Conservation (phyloP, 495 filamentous ascomycete genomes). For the Amniculicola lignicola region DNA sequence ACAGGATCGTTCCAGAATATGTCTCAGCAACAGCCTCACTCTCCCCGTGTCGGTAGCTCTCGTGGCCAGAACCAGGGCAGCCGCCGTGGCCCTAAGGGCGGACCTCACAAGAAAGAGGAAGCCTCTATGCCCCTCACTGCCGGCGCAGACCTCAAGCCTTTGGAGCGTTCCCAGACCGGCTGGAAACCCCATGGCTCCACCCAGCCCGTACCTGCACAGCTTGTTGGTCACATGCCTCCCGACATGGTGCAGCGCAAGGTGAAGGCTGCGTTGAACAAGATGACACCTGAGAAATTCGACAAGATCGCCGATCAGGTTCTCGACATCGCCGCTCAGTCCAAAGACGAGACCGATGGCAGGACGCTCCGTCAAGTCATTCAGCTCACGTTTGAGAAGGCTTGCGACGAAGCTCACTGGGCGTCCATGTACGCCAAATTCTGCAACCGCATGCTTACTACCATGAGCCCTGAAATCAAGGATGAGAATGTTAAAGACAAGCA, state of each 20-base stretch:
- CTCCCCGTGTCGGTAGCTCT: slow-evolving; percentile 62
- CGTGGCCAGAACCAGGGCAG: slow-evolving; percentile 45
- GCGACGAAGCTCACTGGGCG: slow-evolving; percentile 97
- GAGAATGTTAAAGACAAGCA: slow-evolving; percentile 85
- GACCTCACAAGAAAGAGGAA: slow-evolving; percentile 56
- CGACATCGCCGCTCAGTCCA: slow-evolving; percentile 87
- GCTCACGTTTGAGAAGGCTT: slow-evolving; percentile 98
- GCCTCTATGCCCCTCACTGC: slow-evolving; percentile 87
- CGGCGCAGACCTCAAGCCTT: slow-evolving; percentile 74
- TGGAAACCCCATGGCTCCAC: slow-evolving; percentile 74
- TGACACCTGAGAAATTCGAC: slow-evolving; percentile 99
- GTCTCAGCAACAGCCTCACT: slow-evolving; percentile 47
- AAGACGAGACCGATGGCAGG: slow-evolving; percentile 89
- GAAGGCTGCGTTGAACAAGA: slow-evolving; percentile 97
- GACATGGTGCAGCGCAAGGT: slow-evolving; percentile 98
- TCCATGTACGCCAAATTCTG: slow-evolving; percentile 99
- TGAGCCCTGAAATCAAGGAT: slow-evolving; percentile 93
- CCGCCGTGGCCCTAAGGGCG: slow-evolving; percentile 51
- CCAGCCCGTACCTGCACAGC: slow-evolving; percentile 55
- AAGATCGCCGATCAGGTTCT: slow-evolving; percentile 92
- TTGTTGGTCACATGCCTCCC: slow-evolving; percentile 75
- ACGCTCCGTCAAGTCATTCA: slow-evolving; percentile 97
- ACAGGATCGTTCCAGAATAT: slow-evolving; percentile 55
- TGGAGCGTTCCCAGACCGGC: slow-evolving; percentile 64
- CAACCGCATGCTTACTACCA: slow-evolving; percentile 91